Evolutionary conservation across 1,284 basidiomycete genomes (phyloP).

Genomic region (Marasmius fiardii): DNA sequence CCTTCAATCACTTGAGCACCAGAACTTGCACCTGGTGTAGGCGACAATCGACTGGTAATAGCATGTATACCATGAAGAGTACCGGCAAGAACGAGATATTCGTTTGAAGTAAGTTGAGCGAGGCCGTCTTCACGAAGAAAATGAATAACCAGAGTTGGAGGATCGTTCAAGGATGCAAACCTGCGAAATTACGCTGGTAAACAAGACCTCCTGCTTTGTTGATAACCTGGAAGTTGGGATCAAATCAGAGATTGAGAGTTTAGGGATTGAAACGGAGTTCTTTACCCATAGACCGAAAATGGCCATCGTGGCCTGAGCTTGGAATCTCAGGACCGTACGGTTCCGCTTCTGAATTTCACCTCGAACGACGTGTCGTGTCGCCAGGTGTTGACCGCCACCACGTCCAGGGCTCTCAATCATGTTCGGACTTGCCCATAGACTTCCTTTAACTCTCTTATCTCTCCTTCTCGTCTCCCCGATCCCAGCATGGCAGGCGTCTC

Average conservation of each 20-base stretch:
- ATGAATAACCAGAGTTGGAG: slow-evolving; percentile 4
- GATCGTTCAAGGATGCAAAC: slow-evolving; percentile 36
- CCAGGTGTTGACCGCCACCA: not conserved
- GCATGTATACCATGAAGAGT: slow-evolving; percentile 98
- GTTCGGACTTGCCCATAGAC: not conserved
- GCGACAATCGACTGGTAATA: slow-evolving; percentile 90
- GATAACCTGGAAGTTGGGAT: slow-evolving; percentile 66
- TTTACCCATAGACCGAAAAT: slow-evolving; percentile 81
- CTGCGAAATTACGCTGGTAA: slow-evolving; percentile 89
- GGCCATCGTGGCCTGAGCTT: slow-evolving; percentile 46
- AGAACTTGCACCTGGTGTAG: slow-evolving; percentile 68
- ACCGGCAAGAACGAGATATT: slow-evolving; percentile 94
- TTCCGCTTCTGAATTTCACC: too few relatives aligned
- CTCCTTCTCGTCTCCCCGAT: not conserved
- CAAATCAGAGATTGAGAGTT: slow-evolving; percentile 10
- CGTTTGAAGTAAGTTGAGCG: slow-evolving; percentile 88
- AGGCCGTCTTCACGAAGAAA: slow-evolving; percentile 66
- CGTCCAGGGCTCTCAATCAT: not conserved
- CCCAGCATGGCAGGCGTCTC: slow-evolving; percentile 14
- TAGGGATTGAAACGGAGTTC: slow-evolving; percentile 10
- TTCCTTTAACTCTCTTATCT: slow-evolving; percentile 5
- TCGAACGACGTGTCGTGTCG: too few relatives aligned
- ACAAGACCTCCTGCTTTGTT: slow-evolving; percentile 98
- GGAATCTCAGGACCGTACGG: not conserved
- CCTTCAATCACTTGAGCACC: slow-evolving; percentile 94